Evolutionary conservation across 2,329 filamentous ascomycete genomes (phyloP), one percentile per base, ranked within the genome.

Genomic region (Thelonectria discophora): DNA sequence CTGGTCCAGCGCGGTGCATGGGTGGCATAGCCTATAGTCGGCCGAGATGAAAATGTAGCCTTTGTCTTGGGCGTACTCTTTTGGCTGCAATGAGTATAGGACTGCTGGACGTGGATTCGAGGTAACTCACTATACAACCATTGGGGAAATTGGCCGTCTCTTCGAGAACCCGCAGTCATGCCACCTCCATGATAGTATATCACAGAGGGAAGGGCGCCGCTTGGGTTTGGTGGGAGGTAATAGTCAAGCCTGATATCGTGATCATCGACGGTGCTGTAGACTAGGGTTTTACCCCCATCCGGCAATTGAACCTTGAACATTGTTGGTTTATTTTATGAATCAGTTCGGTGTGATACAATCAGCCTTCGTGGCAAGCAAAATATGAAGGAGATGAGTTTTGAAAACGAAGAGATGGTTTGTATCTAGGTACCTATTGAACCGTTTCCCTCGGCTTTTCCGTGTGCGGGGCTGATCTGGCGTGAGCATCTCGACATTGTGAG

Each of bases 151-250:
- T 50, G 46, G 9, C 24, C 27, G 21, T 45, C 47, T 21, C 46
- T 24, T 46, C 58, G 52, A 32, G 58, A 60, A 10, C 58, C 58
- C 5, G 58, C 51, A 1, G 58, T 60, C 58, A 60, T 60, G 13
- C 51, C 58, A 9, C 58, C 58, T 9, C 58, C 58, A 12, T 60
- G 58, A 34, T 60, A 60, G 15, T 55, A 46, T 13, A 60, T 30
- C 1, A 60, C 13, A 15, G 32, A 18, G 6, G 58, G 58, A 11
- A 60, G 11, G 9, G 9, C 20, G 9, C 58, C 58, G 3, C 34
- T 51, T 2, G 21, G 9, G 13, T 32, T 42, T 12, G 18, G 34
- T 12, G 58, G 58, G 13, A 55, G 15, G 46, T 55, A 60, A 32
- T 55, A 60, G 6, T 60, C 58, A 5, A 60, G 30, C 42, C 32